phyloP scores from a whole-genome alignment of 768 basidiomycete genomes.

The Mycena indigotica region DNA sequence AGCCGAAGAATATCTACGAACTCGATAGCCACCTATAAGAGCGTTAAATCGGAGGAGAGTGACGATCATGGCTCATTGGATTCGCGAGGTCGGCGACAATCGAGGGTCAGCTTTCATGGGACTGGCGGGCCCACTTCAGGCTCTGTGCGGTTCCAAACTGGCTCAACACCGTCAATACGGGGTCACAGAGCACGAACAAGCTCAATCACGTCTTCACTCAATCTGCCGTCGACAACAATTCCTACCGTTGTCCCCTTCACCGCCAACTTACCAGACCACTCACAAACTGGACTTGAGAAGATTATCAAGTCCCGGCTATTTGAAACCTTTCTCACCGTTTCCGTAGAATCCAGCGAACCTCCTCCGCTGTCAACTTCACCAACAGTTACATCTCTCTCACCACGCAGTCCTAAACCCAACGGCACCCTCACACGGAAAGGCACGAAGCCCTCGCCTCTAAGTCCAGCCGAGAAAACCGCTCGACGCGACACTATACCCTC shows the following conservation, averaged over 20 bases:
- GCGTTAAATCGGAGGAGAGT: conserved; percentile 49
- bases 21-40: conserved; percentile 54
- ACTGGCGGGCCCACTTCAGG: conserved; percentile 18
- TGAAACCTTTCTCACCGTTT: conserved; percentile 72
- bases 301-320: conserved; percentile 73
- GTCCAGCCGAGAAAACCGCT: conserved; percentile 25
- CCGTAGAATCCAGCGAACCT: conserved; percentile 32
- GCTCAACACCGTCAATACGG: conserved; percentile 36
- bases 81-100: conserved; percentile 44
- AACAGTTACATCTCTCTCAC: conserved; percentile 12
- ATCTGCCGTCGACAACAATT: conserved; percentile 23
- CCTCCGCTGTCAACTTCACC: conserved; percentile 13
- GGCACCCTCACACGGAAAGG: conserved; percentile 19
- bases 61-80: conserved; percentile 28
- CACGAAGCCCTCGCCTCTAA: conserved; percentile 23
- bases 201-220: conserved; percentile 54
- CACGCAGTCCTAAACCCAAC: conserved; percentile 24
- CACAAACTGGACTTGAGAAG: conserved; percentile 69
- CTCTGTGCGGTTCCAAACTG: conserved; percentile 11
- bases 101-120: conserved; percentile 44
- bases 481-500: conserved; percentile 27
- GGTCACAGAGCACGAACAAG: conserved; percentile 50
- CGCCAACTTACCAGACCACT: conserved; percentile 55
- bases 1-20: conserved; percentile 61
- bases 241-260: conserved; percentile 29